Evolutionary conservation across 495 filamentous ascomycete genomes (phyloP).

Genomic region (Thermothielavioides terrestris): DNA sequence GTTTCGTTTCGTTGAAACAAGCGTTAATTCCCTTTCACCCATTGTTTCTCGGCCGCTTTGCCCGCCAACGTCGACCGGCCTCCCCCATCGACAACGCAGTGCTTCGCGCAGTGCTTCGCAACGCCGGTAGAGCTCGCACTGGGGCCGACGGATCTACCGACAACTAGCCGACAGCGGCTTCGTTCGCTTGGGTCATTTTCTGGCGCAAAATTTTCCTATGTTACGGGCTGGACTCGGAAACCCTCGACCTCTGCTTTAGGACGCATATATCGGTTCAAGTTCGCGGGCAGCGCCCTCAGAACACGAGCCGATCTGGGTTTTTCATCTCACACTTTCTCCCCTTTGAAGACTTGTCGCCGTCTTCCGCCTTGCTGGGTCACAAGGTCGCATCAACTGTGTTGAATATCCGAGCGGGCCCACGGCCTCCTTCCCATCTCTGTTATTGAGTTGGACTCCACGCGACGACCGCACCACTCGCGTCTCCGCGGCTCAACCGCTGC

Average conservation of each 20-base stretch:
- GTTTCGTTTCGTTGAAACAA: conserved; percentile 33
- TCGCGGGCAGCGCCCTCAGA: conserved; percentile 26
- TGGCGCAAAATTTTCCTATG: conserved; percentile 16
- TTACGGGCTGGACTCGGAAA: conserved; percentile 32
- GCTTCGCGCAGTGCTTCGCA: too few species aligned
- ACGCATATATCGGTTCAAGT: conserved; percentile 1
- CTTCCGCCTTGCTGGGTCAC: neutral
- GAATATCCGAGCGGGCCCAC: conserved; percentile 1
- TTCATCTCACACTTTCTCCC: neutral
- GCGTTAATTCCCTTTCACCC: conserved; percentile 34
- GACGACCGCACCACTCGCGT: too few species aligned
- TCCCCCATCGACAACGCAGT: too few species aligned
- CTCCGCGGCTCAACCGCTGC: conserved; percentile 3
- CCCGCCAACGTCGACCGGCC: conserved; percentile 15
- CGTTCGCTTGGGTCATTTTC: conserved; percentile 26
- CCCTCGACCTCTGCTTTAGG: conserved; percentile 9
- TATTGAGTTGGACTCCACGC: too few species aligned
- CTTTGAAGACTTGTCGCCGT: neutral
- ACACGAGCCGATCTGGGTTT: neutral
- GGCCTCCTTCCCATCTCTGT: too few species aligned
- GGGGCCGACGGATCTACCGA: conserved; percentile 17
- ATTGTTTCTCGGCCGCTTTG: conserved; percentile 26
- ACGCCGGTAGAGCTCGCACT: neutral
- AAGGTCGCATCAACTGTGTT: conserved; percentile 15
- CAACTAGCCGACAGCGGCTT: conserved; percentile 5